Evolutionary conservation across 2,329 filamentous ascomycete genomes (phyloP), one percentile per base, ranked within the genome.

Genomic region (Ceratocystis lukuohia): DNA sequence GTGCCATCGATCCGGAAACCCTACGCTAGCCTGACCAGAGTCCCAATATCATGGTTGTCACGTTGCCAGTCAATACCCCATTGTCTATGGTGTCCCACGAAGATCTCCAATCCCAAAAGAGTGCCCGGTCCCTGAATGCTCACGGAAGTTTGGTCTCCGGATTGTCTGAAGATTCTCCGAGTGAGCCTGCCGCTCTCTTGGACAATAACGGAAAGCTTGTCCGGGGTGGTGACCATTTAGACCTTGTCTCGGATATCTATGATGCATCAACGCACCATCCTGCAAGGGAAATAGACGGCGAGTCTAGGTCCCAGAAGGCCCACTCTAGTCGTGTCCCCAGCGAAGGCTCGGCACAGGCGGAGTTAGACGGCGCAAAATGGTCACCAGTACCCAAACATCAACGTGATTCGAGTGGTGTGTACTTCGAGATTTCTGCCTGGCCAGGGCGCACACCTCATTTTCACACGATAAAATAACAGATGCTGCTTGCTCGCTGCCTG

Each of bases 371-470:
- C 20, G 62, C 30, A 64, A 64, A 28, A 17, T 66, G 65, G 61
- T 64, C 65, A 45, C 61, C 61, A 3, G 48, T 41, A 22, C 28
- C 59, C n/a, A 61, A 61, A 20, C 56, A 64, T 63, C 56, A 57
- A 56, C 59, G 46, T 41, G 48, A 45, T 46, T 50, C 63, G 33
- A 65, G 64, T 62, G 37, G 45, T 22, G 48, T 45, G 46, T 53
- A 61, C 17, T 59, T 37, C 3, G 64, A 66, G 45, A 12, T n/a
- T 15, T 15, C 33, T 33, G 30, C 30, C 30, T 33, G 30, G 20
- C 7, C 33, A 45, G 44, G 63, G 64, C 20, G 22, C 25, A 37
- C 17, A 41, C 28, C 46, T 64, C n/a, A 53, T 63, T 33, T 41
- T 61, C 53, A n/a, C 64, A 45, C 63, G 22, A 37, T 65, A 53